Evolutionary conservation across 139 green algal genomes (phyloP), one percentile per base, ranked within the genome.

Genomic region (Micractinium conductrix): DNA sequence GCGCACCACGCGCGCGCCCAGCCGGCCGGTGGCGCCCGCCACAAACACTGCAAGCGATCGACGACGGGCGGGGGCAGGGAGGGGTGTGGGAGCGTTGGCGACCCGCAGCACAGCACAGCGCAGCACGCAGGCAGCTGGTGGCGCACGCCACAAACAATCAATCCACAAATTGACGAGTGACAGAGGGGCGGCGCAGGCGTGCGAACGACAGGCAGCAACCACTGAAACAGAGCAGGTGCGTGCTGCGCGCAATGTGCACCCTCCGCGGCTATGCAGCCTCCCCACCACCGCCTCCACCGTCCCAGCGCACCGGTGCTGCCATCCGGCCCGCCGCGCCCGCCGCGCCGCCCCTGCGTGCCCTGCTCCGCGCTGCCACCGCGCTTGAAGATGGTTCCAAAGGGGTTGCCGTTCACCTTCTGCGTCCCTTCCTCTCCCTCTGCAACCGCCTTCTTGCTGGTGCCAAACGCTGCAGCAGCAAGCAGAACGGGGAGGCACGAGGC

Each of bases 1-100:
- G 37, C 90, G 89, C 50, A 97, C 93, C 4, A 97, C 88, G 53
- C 94, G 93, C 1, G 90, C 87, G 35, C 96, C 96, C 37, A 94
- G 80, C 26, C 93, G 86, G 30, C 96, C 96, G 10, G 95, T 98
- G 8, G 93, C 88, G 1, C 96, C 96, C 22, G 95, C 96, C 16
- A 98, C 93, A 85, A 98, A 98, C 33, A 98, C 93, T 83, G 62
- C 62, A 17, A 21, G 9, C 9, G 35, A 4, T n/a, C n/a, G n/a
- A 0, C 16, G 75, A 26, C 26, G 35, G 28, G 26, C 12, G 48
- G 12, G 48, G 48, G 48, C 48, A 58, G 16, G 16, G 48, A 58
- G 48, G 16, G 48, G 16, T 48, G 44, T 8, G 19, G 72, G 45
- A 60, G 12, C 16, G 28, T 16, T 17, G 26, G n/a, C n/a, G n/a